Base-by-base conservation (phyloP, 2,329 filamentous ascomycete genomes). In the Alternaria tenuissima region DNA sequence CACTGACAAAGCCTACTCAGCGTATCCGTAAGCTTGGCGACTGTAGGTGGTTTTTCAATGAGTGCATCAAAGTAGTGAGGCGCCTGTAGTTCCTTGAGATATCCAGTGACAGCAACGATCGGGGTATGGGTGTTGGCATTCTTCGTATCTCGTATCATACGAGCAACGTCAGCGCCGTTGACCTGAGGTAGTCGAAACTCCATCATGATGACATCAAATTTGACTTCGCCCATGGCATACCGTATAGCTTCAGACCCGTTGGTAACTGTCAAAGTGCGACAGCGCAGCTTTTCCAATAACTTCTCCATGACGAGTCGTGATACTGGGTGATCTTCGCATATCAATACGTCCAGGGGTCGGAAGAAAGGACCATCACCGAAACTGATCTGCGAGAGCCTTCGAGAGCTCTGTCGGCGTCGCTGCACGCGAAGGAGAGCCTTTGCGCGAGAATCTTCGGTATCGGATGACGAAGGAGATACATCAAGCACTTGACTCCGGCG, bases 241-340 rank as follows among this genome's bases (percentile, higher is more conserved):
- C 94, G 89, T 71, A 97, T 90, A 11, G 94, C 95, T 75, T 99
- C 95, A 0, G 92, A 90, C 1, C 95, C 95, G 69, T 94, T 97
- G 3, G 90, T 86, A 5, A 95, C 94, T 3, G 92, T 93, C 71
- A 99, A 95, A 8, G 94, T 97, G 42, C 95, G 91, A 73, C 95
- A 99, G 36, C 93, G 91, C 36, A 98, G 83, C 80, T 98, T 99
- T 78, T 99, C 95, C 53, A 99, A 85, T 7, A 99, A 82, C 71
- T 96, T 95, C 76, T 99, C 95, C 94, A 99, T 98, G n/a, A 99
- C 94, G 83, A 99, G 89, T 22, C 94, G 88, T 6, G 95, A 97
- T 4, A 99, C 94, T 0, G 95, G 95, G 76, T 99, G 95, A 72
- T 99, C 95, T 80, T 99, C 95, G 76, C 95, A 98, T 52, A 99